Evolutionary conservation across 805 yeast genomes (phyloP), one percentile per base, ranked within the genome.

Genomic region (Torulaspora maleeae): DNA sequence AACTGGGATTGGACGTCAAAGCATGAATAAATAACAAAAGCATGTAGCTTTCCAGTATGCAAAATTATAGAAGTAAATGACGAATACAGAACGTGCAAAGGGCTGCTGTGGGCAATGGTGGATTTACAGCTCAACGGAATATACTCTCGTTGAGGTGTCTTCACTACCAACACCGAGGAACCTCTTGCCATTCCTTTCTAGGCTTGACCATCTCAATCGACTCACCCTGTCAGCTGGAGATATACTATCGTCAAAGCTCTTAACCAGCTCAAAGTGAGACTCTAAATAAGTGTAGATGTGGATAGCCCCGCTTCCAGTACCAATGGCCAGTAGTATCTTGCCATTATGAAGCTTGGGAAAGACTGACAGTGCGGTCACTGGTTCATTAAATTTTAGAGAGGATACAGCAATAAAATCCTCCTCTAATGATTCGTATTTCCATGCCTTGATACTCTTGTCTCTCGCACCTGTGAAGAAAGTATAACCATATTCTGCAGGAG

Each of bases 381-480:
- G 78, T 15, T 68, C 73, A 0, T 53, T 52, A 35, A 82, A 68
- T 51, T 78, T 82, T n/a, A 72, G 37, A 2, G 73, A 56, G 3
- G 66, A 54, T 1, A 70, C 61, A 27, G 70, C 45, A n/a, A 55
- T 67, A 35, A 72, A 74, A 1, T 58, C 64, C 4, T 67, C 72
- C 9, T 59, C 59, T 15, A 62, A 69, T 2, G 54, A 60, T 2
- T 65, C 55, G 8, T 78, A 64, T 38, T 67, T 67, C 96, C 96
- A 90, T 13, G 82, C 68, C 58, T 85, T 86, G 40, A 90, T 62
- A 2, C 80, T 75, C 58, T 82, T 85, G 63, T 93, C 99, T 63
- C 99, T 78, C 2, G 95, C 83, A 0, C 83, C 95, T 0, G 97
- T 90, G 12, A 86, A 74, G 58, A 91, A 90, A n/a, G 63, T 61